Evolutionary conservation across 768 basidiomycete species (phyloP).

Genomic region (Rhodotorula taiwanensis): DNA sequence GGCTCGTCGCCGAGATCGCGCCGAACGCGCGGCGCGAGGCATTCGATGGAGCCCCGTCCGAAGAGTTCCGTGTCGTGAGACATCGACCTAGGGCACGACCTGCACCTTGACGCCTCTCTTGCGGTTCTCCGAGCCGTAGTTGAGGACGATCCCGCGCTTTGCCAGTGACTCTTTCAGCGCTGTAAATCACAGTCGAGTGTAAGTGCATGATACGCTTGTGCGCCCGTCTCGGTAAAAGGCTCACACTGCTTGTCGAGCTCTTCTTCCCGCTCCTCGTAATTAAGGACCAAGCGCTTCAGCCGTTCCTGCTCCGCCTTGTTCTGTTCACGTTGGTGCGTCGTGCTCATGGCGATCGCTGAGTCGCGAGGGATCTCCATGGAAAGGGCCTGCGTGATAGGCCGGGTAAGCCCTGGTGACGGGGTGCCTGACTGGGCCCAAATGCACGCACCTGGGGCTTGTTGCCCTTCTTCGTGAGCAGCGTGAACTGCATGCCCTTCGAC

Average conservation of each 20-base stretch:
- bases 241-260: slow-evolving; percentile 29
- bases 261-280: slow-evolving; percentile 48
- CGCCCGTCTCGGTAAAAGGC: neutral
- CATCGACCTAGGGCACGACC: slow-evolving; percentile 19
- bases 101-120: slow-evolving; percentile 18
- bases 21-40: no score
- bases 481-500: slow-evolving; percentile 69
- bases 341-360: slow-evolving; percentile 82
- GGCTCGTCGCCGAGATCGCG: no score
- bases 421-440: slow-evolving; percentile 15
- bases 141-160: slow-evolving; percentile 22
- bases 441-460: slow-evolving; percentile 79
- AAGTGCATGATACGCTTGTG: neutral
- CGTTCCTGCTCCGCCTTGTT: slow-evolving; percentile 96
- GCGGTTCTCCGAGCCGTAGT: slow-evolving; percentile 20
- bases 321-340: slow-evolving; percentile 80
- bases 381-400: slow-evolving; percentile 54
- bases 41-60: no score
- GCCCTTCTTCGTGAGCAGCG: slow-evolving; percentile 82
- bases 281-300: slow-evolving; percentile 84
- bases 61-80: no score
- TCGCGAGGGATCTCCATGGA: slow-evolving; percentile 80
- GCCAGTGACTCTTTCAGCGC: slow-evolving; percentile 32
- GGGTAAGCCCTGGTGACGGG: neutral
- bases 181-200: neutral